These are phyloP conservation scores for Cercospora citrullina DNA, from an alignment of 2,329 filamentous ascomycete species.

Conservation along the genomic window DNA sequence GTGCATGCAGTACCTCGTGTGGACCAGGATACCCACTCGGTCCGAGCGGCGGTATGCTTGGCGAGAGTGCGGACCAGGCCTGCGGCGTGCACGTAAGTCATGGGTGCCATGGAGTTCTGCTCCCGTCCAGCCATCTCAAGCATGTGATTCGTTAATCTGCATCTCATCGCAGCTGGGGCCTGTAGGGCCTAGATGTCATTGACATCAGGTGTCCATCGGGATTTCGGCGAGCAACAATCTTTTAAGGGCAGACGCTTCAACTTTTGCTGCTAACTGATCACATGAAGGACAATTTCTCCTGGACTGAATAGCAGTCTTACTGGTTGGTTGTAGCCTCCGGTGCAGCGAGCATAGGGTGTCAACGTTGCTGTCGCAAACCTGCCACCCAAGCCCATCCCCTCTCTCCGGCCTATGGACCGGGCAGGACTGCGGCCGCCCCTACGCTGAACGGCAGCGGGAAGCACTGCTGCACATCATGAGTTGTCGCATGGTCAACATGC, in stretches of 20 bases:
- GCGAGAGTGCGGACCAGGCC: neutral
- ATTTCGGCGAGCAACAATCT: neutral
- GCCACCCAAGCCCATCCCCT: too few species aligned
- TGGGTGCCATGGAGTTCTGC: neutral
- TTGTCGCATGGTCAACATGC: neutral
- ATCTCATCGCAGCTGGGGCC: neutral
- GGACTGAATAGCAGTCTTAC: too few species aligned
- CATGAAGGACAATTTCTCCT: too few species aligned
- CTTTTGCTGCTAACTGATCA: neutral
- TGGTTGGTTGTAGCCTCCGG: too few species aligned
- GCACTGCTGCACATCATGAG: neutral
- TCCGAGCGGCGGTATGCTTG: conserved; percentile 8
- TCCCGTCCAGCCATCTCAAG: neutral
- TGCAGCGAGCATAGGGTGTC: neutral
- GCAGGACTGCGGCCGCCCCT: neutral
- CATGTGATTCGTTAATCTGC: neutral
- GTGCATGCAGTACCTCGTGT: neutral
- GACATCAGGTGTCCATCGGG: neutral
- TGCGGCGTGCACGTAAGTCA: neutral
- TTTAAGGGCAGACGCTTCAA: neutral
- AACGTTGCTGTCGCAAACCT: too few species aligned
- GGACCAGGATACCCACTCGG: conserved; percentile 7
- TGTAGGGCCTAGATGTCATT: neutral
- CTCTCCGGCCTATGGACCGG: neutral
- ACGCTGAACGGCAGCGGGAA: neutral